A percentile compares a stretch with the other conserved stretches of the same genome.
Conservation (phyloP, 129 eudicot species). For the carrot (Daucus carota) region DNA sequence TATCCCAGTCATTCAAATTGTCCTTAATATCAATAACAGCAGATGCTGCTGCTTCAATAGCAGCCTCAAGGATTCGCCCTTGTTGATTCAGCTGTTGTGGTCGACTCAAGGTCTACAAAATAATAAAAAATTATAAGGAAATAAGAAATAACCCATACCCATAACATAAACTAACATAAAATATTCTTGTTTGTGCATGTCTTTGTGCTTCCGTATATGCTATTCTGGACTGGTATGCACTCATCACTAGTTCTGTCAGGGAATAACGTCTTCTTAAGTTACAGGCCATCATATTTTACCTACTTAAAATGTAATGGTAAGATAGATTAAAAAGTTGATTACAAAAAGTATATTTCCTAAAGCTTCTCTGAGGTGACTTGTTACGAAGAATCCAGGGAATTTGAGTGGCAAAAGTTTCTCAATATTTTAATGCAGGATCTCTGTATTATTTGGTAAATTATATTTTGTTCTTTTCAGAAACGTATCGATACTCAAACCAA, state of each 20-base stretch:
- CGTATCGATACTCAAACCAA: neutral
- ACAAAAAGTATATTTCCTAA: neutral
- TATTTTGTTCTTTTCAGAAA: neutral
- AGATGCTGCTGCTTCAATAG: conserved; percentile 80
- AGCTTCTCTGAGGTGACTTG: neutral
- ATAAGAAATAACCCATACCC: too few relatives aligned
- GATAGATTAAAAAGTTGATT: neutral
- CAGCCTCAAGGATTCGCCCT: conserved; percentile 73
- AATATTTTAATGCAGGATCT: neutral
- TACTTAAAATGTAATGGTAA: neutral
- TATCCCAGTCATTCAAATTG: conserved; percentile 79
- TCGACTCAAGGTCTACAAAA: conserved; percentile 57
- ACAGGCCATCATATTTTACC: neutral
- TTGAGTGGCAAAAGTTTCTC: neutral
- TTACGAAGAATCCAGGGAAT: neutral
- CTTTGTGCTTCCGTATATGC: neutral
- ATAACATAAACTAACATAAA: too few relatives aligned
- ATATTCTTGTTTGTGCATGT: neutral
- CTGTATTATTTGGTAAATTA: neutral
- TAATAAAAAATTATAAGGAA: neutral
- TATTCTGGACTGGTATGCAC: neutral
- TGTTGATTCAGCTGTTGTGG: conserved; percentile 59
- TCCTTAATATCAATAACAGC: conserved; percentile 62
- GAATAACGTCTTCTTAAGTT: neutral
- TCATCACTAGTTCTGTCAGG: neutral